These are phyloP conservation scores for Biscogniauxia marginata DNA, from an alignment of 2,329 filamentous ascomycete genomes.

Conservation along the genomic window DNA sequence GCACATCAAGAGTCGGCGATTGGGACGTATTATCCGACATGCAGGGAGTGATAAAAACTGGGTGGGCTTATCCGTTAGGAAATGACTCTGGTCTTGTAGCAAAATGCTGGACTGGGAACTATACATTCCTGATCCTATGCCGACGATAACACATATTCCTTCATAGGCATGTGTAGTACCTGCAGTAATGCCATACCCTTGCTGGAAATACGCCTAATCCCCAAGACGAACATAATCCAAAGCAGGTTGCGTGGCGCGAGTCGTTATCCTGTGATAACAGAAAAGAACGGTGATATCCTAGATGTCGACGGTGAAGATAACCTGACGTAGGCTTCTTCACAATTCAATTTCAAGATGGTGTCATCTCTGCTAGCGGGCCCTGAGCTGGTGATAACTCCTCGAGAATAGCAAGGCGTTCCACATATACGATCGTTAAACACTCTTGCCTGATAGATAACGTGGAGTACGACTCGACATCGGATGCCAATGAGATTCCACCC, in stretches of 20 bases:
- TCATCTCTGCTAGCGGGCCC: neutral
- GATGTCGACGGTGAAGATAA: neutral
- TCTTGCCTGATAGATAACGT: neutral
- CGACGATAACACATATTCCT: neutral
- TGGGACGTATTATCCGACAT: neutral
- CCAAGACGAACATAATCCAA: neutral
- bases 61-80: neutral
- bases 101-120: neutral
- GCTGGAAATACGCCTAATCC: neutral
- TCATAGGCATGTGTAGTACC: neutral
- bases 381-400: neutral
- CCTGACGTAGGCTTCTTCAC: neutral
- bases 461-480: neutral
- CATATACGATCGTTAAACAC: neutral
- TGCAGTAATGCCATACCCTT: neutral
- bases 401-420: neutral
- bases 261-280: neutral
- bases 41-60: neutral
- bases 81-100: neutral
- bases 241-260: neutral
- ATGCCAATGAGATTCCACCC: neutral
- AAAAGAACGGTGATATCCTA: neutral
- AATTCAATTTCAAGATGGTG: too few species aligned
- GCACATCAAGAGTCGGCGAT: neutral
- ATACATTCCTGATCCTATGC: neutral